Evolutionary conservation across 2,329 filamentous ascomycete genomes (phyloP).

Genomic region (Fusarium palustre): DNA sequence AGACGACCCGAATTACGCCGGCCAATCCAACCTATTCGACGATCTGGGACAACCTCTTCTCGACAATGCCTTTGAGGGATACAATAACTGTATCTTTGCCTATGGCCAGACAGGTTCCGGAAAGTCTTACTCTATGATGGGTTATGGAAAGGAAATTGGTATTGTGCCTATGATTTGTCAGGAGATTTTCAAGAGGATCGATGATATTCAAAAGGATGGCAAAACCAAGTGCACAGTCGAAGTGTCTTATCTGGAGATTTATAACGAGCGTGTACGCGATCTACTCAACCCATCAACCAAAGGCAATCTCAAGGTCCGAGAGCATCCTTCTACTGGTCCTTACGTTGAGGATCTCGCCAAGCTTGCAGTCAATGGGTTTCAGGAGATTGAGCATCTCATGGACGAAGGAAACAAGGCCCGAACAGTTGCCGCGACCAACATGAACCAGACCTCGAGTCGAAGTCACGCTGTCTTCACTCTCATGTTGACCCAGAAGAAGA

Average conservation of each 20-base stretch:
- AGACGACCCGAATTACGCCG: conserved; percentile 83
- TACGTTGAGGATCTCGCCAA: conserved; percentile 99
- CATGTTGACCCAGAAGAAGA: conserved; percentile 92
- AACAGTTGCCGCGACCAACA: conserved; percentile 98
- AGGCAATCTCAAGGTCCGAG: conserved; percentile 95
- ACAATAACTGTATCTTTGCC: conserved; percentile 99
- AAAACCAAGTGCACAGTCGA: conserved; percentile 91
- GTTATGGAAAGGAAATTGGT: conserved; percentile 93
- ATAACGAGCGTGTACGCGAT: conserved; percentile 97
- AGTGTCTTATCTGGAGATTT: conserved; percentile 98
- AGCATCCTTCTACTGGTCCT: conserved; percentile 96
- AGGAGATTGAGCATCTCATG: conserved; percentile 98
- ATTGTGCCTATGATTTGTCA: conserved; percentile 98
- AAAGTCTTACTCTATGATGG: conserved; percentile 99
- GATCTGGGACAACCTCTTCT: conserved; percentile 91
- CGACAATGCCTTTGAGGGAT: conserved; percentile 97
- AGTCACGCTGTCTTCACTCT: conserved; percentile 98
- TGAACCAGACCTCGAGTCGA: conserved; percentile 99
- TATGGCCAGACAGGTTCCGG: conserved; percentile 98
- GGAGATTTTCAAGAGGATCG: conserved; percentile 95
- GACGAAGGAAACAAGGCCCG: conserved; percentile 99
- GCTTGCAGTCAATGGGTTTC: conserved; percentile 90
- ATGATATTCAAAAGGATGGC: conserved; percentile 75
- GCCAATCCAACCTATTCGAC: conserved; percentile 87
- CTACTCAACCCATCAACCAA: conserved; percentile 95